These are phyloP conservation scores for Paecilomyces formosus DNA, from an alignment of 2,329 filamentous ascomycete genomes.

Conservation along the genomic window DNA sequence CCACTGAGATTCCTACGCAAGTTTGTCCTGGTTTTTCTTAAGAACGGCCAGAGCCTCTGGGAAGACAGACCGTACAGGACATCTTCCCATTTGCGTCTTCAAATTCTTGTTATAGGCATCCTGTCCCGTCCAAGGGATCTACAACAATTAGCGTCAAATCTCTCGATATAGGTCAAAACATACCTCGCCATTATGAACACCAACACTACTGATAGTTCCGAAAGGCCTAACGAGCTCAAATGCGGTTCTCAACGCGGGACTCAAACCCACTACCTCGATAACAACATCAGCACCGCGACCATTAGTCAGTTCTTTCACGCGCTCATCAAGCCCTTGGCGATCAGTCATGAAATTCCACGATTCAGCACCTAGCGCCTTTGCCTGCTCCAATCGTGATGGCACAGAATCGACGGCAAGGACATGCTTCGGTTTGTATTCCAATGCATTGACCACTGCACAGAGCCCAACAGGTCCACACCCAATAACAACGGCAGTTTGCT, in stretches of 20 bases:
- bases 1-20: slow-evolving; percentile 47
- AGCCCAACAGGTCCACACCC: slow-evolving; percentile 82
- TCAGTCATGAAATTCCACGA: slow-evolving; percentile 70
- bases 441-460: slow-evolving; percentile 70
- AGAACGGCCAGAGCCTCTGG: slow-evolving; percentile 57
- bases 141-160: slow-evolving; percentile 12
- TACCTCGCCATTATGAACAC: slow-evolving; percentile 67
- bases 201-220: slow-evolving; percentile 66
- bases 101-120: slow-evolving; percentile 64
- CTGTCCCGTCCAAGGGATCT: slow-evolving; percentile 60
- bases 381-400: slow-evolving; percentile 64
- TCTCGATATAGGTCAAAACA: slow-evolving; percentile 7
- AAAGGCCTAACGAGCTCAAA: slow-evolving; percentile 68
- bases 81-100: slow-evolving; percentile 67
- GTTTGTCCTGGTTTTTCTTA: slow-evolving; percentile 57
- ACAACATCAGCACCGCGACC: slow-evolving; percentile 80
- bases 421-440: slow-evolving; percentile 67
- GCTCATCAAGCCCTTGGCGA: slow-evolving; percentile 55
- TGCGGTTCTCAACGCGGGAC: slow-evolving; percentile 60
- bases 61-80: slow-evolving; percentile 66
- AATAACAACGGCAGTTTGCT: slow-evolving; percentile 68
- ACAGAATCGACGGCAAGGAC: slow-evolving; percentile 75
- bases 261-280: slow-evolving; percentile 69
- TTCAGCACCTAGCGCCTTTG: slow-evolving; percentile 68
- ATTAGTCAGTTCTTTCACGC: slow-evolving; percentile 68